Conservation (phyloP, 2,329 filamentous ascomycete genomes). For the Acephala macrosclerotiorum region DNA sequence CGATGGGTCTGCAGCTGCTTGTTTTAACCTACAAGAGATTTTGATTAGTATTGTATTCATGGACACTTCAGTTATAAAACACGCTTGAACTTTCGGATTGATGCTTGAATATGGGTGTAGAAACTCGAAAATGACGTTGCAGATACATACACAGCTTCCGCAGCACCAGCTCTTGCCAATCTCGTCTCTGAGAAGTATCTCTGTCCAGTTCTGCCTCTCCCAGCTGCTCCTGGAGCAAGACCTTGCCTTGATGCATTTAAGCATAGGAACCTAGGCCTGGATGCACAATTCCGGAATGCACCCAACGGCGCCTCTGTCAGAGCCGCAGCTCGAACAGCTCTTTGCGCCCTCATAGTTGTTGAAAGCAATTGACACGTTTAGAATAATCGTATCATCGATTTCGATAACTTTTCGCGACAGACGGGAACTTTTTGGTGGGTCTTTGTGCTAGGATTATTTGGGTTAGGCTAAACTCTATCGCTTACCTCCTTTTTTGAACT, state of each 20-base stretch:
- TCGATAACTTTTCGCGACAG: slow-evolving; percentile 4
- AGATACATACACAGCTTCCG: slow-evolving; percentile 43
- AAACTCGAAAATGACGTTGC: neutral
- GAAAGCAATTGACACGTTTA: slow-evolving; percentile 28
- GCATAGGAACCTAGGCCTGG: slow-evolving; percentile 40
- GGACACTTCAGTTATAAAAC: neutral
- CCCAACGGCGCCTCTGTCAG: slow-evolving; percentile 36
- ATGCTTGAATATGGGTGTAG: neutral
- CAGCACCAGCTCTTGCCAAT: slow-evolving; percentile 35
- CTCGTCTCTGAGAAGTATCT: slow-evolving; percentile 42
- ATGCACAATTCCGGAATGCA: slow-evolving; percentile 31
- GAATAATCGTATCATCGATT: slow-evolving; percentile 20
- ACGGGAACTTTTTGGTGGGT: slow-evolving; percentile 3
- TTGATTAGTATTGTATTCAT: neutral
- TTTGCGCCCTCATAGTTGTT: slow-evolving; percentile 41
- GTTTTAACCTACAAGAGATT: slow-evolving; percentile 34
- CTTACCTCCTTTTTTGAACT: too few relatives aligned
- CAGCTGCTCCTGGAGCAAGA: slow-evolving; percentile 25
- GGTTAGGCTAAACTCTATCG: neutral
- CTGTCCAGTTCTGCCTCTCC: slow-evolving; percentile 30
- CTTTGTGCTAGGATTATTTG: neutral
- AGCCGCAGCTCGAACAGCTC: slow-evolving; percentile 40
- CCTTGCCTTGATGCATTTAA: slow-evolving; percentile 36
- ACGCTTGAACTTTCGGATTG: neutral
- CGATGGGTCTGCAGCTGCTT: slow-evolving; percentile 40